Conservation (phyloP, 805 yeast genomes). For the Zygotorulaspora danielsina region DNA sequence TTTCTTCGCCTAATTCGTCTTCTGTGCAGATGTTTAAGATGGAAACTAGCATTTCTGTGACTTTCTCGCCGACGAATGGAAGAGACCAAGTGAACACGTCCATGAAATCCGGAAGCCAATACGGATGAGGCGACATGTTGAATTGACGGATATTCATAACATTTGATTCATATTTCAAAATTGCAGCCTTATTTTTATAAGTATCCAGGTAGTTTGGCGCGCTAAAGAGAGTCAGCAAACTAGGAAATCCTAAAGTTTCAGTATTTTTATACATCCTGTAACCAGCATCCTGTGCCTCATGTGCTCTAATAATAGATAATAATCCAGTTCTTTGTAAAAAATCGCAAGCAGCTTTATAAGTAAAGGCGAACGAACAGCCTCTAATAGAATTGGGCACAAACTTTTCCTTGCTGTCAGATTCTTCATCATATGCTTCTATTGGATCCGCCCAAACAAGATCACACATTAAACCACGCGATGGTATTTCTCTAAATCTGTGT, state of each 20-base stretch:
- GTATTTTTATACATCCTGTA: slow-evolving; percentile 91
- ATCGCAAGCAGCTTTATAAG: slow-evolving; percentile 75
- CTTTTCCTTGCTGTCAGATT: slow-evolving; percentile 34
- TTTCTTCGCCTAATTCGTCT: slow-evolving; percentile 82
- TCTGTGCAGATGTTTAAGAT: slow-evolving; percentile 92
- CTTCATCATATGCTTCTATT: slow-evolving; percentile 76
- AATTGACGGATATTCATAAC: slow-evolving; percentile 95
- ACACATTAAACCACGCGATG: slow-evolving; percentile 89
- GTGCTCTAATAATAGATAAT: slow-evolving; percentile 86
- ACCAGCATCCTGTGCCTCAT: slow-evolving; percentile 97
- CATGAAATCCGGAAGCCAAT: slow-evolving; percentile 95
- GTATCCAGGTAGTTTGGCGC: slow-evolving; percentile 94
- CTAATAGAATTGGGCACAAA: slow-evolving; percentile 69
- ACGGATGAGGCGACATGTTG: slow-evolving; percentile 90
- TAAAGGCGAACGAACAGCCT: slow-evolving; percentile 89
- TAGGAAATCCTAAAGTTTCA: slow-evolving; percentile 79
- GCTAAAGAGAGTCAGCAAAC: slow-evolving; percentile 83
- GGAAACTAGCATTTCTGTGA: slow-evolving; percentile 86
- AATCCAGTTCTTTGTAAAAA: slow-evolving; percentile 75
- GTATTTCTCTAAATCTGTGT: slow-evolving; percentile 87
- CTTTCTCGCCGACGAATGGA: slow-evolving; percentile 95
- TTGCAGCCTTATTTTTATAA: slow-evolving; percentile 93
- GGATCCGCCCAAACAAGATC: slow-evolving; percentile 97
- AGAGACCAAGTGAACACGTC: slow-evolving; percentile 96
- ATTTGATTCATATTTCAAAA: slow-evolving; percentile 82